A percentile compares a stretch with the other conserved stretches of the same genome.
Conservation (phyloP, 2,329 filamentous ascomycete species). For the Pestalotiopsis sp. region DNA sequence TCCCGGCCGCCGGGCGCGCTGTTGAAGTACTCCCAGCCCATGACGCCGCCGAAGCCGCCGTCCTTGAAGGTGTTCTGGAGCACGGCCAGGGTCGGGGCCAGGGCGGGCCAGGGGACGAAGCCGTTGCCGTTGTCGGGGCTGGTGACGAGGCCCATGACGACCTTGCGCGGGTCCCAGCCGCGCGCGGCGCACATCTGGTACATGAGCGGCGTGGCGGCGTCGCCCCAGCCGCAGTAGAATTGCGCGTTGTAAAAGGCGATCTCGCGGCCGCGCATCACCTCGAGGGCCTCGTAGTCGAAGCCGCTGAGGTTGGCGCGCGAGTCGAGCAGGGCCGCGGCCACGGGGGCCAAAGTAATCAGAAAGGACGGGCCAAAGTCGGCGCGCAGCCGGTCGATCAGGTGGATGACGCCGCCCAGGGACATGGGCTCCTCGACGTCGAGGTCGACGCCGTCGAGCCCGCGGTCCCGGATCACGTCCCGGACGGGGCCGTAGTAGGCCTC, state of each 20-base stretch:
- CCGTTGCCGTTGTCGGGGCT: slow-evolving; percentile 71
- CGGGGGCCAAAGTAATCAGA: slow-evolving; percentile 77
- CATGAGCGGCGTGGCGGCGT: slow-evolving; percentile 54
- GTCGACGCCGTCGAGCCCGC: slow-evolving; percentile 67
- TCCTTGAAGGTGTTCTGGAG: slow-evolving; percentile 55
- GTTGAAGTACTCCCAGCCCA: slow-evolving; percentile 90
- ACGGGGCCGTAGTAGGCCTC: slow-evolving; percentile 72
- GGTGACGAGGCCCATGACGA: slow-evolving; percentile 77
- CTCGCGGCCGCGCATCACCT: slow-evolving; percentile 62
- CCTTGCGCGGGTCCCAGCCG: slow-evolving; percentile 68
- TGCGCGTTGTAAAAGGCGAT: slow-evolving; percentile 83
- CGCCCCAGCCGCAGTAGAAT: slow-evolving; percentile 85
- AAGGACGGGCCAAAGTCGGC: slow-evolving; percentile 68
- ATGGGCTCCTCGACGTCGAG: slow-evolving; percentile 77
- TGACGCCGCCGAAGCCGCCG: slow-evolving; percentile 73
- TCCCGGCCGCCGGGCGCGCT: slow-evolving; percentile 60
- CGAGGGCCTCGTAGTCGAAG: slow-evolving; percentile 73
- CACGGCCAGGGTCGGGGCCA: slow-evolving; percentile 58
- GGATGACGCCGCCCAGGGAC: slow-evolving; percentile 63
- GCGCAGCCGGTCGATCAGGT: slow-evolving; percentile 66
- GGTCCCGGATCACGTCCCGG: slow-evolving; percentile 58
- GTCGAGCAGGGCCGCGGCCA: slow-evolving; percentile 71
- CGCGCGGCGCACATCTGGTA: slow-evolving; percentile 48
- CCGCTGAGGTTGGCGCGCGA: slow-evolving; percentile 69
- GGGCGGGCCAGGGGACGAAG: slow-evolving; percentile 61